Base-by-base conservation (phyloP, 441 rosid genomes). In the Erysimum pusillum region DNA sequence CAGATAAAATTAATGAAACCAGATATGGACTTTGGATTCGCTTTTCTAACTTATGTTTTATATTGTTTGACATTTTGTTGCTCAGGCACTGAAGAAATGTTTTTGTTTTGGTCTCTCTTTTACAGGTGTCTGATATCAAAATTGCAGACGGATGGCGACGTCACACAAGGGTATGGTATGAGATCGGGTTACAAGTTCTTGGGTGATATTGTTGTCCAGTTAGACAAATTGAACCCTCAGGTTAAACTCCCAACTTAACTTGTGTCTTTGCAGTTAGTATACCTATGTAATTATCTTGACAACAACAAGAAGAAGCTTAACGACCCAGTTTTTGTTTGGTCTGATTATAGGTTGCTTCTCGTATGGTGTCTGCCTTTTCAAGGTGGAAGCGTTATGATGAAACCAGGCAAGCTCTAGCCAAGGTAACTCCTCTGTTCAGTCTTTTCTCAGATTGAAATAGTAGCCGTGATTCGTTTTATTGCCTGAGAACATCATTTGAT, bases 211-310 rank as follows among this genome's bases (percentile, higher is more conserved):
- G 99, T 96, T 67, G 83, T 89, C 52, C 90, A 91, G 63, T 85
- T 96, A 45, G 99, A 96, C 89, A 96, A 90, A 85, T 75, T 89
- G 71, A 93, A 96, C 73, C 98, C 98, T 79, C 99, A 87, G 98
- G 99, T 91, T 59, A 41, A 42, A 42, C 32, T 71, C 46, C 46
- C 61, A 32, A 14, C n/a, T 22, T 5, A 9, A 70, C 17, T 48
- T 25, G 34, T 13, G 46, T 67, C 35, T 31, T 67, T 31, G 49
- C 63, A 12, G 28, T 12, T 25, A 7, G 11, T 46, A 41, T 32
- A 25, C 45, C 51, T 51, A n/a, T 42, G 42, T 34, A 53, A 63
- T 41, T 20, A 9, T 54, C 25, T 4, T 38, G 51, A 20, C 62
- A 58, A 49, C 11, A 62, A 31, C 6, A 46, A 32, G 1, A 46